phyloP scores from a whole-genome alignment of 2,329 filamentous ascomycete species.

The Rutstroemia sp. region DNA sequence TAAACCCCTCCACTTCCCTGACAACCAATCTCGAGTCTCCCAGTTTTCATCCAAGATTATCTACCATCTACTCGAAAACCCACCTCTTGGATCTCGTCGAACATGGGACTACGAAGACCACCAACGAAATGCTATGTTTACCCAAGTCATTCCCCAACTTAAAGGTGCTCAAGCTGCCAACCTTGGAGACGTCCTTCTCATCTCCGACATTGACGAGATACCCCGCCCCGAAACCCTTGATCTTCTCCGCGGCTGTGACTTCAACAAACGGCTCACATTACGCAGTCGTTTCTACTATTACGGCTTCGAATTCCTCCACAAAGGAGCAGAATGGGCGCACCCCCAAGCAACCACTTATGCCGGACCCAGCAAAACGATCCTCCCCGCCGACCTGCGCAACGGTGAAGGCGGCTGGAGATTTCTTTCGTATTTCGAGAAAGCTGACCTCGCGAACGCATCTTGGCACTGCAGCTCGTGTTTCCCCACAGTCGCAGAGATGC shows the following conservation, averaged over 20 bases:
- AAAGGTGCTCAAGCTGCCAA: constrained; percentile 25
- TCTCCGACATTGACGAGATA: constrained; percentile 40
- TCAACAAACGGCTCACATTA: constrained; percentile 30
- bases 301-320: constrained; percentile 32
- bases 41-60: constrained; percentile 53
- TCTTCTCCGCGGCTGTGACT: constrained; percentile 30
- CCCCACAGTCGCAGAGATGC: constrained; percentile 34
- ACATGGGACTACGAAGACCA: constrained; percentile 44
- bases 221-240: constrained; percentile 31
- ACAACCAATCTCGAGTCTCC: constrained; percentile 43
- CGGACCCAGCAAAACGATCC: constrained; percentile 31
- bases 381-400: constrained; percentile 34
- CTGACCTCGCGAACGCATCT: constrained; percentile 32
- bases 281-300: constrained; percentile 32
- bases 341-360: constrained; percentile 38
- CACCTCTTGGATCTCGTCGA: constrained; percentile 31
- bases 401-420: constrained; percentile 15
- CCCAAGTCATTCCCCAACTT: constrained; percentile 40
- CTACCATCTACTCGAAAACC: constrained; percentile 44
- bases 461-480: constrained; percentile 42
- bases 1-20: constrained; percentile 46
- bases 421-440: constrained; percentile 20
- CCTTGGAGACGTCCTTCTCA: constrained; percentile 34
- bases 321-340: constrained; percentile 33
- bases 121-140: constrained; percentile 49